Evolutionary conservation across 345 rosid species (phyloP).

Genomic region (Geranium rotundifolium): DNA sequence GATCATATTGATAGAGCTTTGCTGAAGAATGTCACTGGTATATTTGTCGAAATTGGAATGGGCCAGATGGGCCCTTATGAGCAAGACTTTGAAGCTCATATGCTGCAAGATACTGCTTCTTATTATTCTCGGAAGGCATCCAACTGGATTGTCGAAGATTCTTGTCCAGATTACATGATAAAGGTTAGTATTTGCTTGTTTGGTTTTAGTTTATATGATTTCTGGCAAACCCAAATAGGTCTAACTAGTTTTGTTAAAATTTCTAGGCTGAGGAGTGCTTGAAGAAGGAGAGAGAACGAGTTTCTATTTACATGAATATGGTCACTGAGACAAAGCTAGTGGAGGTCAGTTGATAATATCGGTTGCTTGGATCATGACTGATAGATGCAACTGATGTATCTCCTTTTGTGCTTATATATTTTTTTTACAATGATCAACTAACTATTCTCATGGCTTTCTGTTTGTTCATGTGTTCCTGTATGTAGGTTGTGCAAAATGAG

Average conservation of each 20-base stretch:
- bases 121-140: slow-evolving; percentile 63
- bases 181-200: slow-evolving; percentile 22
- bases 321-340: slow-evolving; percentile 44
- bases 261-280: slow-evolving; percentile 50
- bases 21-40: slow-evolving; percentile 44
- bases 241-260: not conserved
- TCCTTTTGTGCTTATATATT: no score
- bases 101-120: slow-evolving; percentile 41
- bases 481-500: slow-evolving; percentile 50
- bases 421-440: not conserved
- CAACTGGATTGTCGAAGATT: slow-evolving; percentile 47
- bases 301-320: slow-evolving; percentile 39
- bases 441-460: not conserved
- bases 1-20: slow-evolving; percentile 53
- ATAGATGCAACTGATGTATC: not conserved
- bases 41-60: slow-evolving; percentile 57
- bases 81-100: slow-evolving; percentile 40
- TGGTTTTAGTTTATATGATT: not conserved
- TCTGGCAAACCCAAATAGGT: not conserved
- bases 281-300: slow-evolving; percentile 47
- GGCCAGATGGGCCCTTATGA: slow-evolving; percentile 34
- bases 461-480: slow-evolving; percentile 5
- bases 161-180: slow-evolving; percentile 49
- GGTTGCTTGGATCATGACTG: not conserved
- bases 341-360: slow-evolving; percentile 27